phyloP scores from a whole-genome alignment of 2,329 filamentous ascomycete genomes.

The Cercospora sp. region DNA sequence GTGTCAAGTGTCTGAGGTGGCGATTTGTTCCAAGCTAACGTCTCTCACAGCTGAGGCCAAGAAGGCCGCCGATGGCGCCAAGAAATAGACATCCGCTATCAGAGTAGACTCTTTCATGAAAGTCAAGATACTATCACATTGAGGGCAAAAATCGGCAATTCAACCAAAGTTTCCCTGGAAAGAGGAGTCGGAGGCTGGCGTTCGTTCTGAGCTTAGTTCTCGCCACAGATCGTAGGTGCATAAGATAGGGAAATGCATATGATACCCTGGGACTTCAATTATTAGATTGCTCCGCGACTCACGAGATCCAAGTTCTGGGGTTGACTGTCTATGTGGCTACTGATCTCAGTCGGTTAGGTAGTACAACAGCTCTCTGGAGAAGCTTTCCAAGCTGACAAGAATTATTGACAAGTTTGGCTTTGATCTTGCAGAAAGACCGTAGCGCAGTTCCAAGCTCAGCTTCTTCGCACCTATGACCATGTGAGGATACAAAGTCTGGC shows the following conservation, averaged over 20 bases:
- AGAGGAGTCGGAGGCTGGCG: background rate
- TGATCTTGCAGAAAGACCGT: no score
- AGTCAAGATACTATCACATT: background rate
- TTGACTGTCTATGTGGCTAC: background rate
- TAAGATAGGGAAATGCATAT: background rate
- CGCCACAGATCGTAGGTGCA: background rate
- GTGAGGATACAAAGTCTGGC: background rate
- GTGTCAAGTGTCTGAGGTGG: slow-evolving; percentile 4
- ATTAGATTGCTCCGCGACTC: background rate
- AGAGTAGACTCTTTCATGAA: background rate
- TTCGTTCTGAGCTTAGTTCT: background rate
- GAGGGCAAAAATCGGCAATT: background rate
- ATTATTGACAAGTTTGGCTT: no score
- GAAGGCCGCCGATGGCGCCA: slow-evolving; percentile 11
- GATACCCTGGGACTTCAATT: background rate
- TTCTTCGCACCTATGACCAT: no score
- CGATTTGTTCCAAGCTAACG: background rate
- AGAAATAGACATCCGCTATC: background rate
- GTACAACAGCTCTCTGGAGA: background rate
- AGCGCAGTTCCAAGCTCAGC: no score
- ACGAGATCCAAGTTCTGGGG: no score
- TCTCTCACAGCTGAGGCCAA: slow-evolving; percentile 10
- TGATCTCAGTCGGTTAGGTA: background rate
- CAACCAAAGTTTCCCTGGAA: background rate
- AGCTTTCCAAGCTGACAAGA: background rate